phyloP scores from a whole-genome alignment of 805 yeast genomes.

The Metschnikowia cerradonensis region DNA sequence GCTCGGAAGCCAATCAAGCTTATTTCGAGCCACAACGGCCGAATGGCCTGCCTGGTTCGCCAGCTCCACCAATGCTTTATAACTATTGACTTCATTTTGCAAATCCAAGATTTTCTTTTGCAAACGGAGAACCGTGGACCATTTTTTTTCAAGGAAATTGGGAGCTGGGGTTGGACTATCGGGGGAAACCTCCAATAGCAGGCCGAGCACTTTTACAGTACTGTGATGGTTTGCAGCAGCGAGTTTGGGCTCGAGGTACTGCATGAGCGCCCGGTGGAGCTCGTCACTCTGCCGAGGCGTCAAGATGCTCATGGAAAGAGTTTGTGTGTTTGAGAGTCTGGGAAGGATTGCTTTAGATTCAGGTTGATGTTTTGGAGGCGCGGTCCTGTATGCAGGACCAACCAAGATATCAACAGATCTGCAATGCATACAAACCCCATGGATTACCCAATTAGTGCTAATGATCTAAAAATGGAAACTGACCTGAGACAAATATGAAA shows the following conservation, averaged over 20 bases:
- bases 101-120: constrained; percentile 71
- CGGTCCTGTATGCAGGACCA: neutral
- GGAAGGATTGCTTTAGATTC: neutral
- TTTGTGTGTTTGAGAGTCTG: neutral
- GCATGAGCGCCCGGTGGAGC: constrained; percentile 45
- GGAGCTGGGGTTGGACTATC: constrained; percentile 28
- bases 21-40: constrained; percentile 19
- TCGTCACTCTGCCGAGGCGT: constrained; percentile 43
- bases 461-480: neutral
- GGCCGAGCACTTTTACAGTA: constrained; percentile 4
- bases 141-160: constrained; percentile 65
- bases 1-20: constrained; percentile 62
- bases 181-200: constrained; percentile 11
- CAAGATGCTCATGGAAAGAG: constrained; percentile 20
- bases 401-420: neutral
- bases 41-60: constrained; percentile 14
- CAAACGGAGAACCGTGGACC: constrained; percentile 79
- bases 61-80: constrained; percentile 45
- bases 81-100: constrained; percentile 52
- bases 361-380: constrained; percentile 4
- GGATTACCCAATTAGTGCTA: too few relatives aligned
- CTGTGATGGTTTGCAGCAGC: constrained; percentile 1
- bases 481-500: too few relatives aligned
- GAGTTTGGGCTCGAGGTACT: constrained; percentile 42
- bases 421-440: neutral